Percentiles rank a stretch among this genome's conserved stretches.
These are phyloP conservation scores for Cadophora gregata DNA, from an alignment of 2,329 filamentous ascomycete species.

Conservation along the genomic window DNA sequence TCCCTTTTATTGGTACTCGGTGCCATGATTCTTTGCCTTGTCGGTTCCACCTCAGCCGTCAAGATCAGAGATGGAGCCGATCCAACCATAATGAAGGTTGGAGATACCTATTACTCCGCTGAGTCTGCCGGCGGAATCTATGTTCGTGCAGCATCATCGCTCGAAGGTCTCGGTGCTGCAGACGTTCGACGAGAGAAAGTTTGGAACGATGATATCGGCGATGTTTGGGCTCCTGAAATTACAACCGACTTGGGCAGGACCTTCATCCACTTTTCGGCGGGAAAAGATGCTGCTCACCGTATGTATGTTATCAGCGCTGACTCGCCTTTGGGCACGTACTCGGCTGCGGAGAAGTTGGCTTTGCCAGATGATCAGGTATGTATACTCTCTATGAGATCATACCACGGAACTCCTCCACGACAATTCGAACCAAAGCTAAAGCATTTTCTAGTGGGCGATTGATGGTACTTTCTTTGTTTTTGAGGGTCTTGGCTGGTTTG, in stretches of 20 bases:
- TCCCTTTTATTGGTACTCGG: not conserved
- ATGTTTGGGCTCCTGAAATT: slow-evolving; percentile 17
- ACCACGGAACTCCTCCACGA: not conserved
- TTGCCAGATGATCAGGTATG: slow-evolving; percentile 14
- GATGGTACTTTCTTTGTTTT: slow-evolving; percentile 11
- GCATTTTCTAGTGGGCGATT: not conserved
- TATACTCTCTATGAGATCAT: not conserved
- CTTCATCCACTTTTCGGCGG: slow-evolving; percentile 16
- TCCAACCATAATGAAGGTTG: slow-evolving; percentile 15
- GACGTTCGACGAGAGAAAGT: slow-evolving; percentile 13
- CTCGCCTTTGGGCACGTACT: slow-evolving; percentile 15
- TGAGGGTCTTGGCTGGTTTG: slow-evolving; percentile 3
- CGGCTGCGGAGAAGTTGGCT: slow-evolving; percentile 3
- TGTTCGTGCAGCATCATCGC: slow-evolving; percentile 18
- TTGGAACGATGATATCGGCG: slow-evolving; percentile 1
- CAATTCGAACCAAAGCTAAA: not conserved
- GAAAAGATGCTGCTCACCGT: slow-evolving; percentile 15
- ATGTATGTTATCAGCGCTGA: slow-evolving; percentile 19
- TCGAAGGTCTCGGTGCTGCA: slow-evolving; percentile 18
- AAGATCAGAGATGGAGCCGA: slow-evolving; percentile 16
- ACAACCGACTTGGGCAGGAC: slow-evolving; percentile 14
- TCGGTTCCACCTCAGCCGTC: slow-evolving; percentile 4
- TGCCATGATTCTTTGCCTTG: slow-evolving; percentile 4
- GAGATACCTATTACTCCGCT: slow-evolving; percentile 13
- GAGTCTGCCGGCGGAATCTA: slow-evolving; percentile 17